Base-by-base conservation (phyloP, 2,329 filamentous ascomycete species). In the Thielaviopsis musarum region DNA sequence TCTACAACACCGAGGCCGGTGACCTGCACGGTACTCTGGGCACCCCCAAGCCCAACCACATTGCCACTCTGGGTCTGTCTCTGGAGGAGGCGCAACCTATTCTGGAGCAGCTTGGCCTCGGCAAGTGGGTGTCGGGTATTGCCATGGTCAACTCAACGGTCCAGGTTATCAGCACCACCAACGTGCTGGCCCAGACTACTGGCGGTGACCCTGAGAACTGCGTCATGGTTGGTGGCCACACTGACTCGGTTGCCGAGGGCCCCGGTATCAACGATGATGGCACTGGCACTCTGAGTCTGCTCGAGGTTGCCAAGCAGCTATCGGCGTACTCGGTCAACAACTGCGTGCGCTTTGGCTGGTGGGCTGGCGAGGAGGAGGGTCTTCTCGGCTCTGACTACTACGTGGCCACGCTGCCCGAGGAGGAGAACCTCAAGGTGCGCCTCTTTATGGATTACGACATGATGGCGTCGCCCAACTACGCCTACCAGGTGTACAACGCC, bases 221-320 rank as follows among this genome's bases (percentile, higher is more conserved):
- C 65, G 79, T 85, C 53, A 81, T 83, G 78, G 73, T 84, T 0
- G 82, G 82, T 19, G 82, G 75, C 1, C 82, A 85, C 71, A 81
- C 76, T 38, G 82, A 85, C 67, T 80, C 77, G 62, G 82, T 85
- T 17, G 67, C 73, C 0, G 82, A 79, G 57, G 82, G 83, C 0
- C 81, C 82, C 0, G 86, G 86, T 21, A 88, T 90, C 75, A 90
- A 90, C 69, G 86, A 90, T 65, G 84, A 90, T 66, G 86, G 86
- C 54, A 84, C 82, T 2, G 86, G 86, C 59, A 81, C 77, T 38
- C 66, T 82, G 59, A 77, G 79, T 0, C 71, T 85, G 5, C 75
- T 85, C 48, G 82, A 85, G 67, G 73, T 85, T 9, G 82, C 82
- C 1, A 76, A 74, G 1, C 80, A 82, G 64, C 71, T 85, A 59